Conservation (phyloP, 331 rosid species). For the Acacia concinna region DNA sequence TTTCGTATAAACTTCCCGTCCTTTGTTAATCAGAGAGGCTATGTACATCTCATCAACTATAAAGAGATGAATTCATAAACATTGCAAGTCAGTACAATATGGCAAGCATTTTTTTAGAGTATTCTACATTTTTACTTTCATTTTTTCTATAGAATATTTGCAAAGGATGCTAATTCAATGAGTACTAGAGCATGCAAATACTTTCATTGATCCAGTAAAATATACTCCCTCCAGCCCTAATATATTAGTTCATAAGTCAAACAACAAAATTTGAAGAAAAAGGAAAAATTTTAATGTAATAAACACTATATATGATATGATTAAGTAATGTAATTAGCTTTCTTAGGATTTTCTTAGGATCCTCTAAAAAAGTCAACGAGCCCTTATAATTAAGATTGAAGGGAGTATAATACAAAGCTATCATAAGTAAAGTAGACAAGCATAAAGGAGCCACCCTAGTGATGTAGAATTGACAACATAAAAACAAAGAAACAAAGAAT, state of each 20-base stretch:
- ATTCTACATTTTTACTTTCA: background rate
- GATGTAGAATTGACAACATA: background rate
- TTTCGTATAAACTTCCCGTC: constrained; percentile 59
- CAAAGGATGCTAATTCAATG: background rate
- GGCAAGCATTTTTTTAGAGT: background rate
- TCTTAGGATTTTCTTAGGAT: too few species aligned
- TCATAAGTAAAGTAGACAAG: background rate
- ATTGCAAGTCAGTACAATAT: constrained; percentile 7
- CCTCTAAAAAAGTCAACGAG: too few species aligned
- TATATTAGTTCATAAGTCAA: too few species aligned
- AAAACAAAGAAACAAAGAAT: constrained; percentile 16
- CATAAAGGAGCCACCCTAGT: constrained; percentile 13
- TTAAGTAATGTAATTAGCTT: too few species aligned
- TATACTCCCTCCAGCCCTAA: too few species aligned
- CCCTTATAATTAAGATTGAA: too few species aligned
- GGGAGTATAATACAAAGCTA: background rate
- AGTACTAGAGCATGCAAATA: background rate
- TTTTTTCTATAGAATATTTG: background rate
- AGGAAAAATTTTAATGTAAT: too few species aligned
- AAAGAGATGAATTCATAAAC: constrained; percentile 34
- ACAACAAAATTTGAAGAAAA: too few species aligned
- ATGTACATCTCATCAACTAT: constrained; percentile 93
- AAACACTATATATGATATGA: too few species aligned
- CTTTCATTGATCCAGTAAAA: background rate
- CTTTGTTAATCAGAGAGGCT: constrained; percentile 87